A percentile compares a stretch with the other conserved stretches of the same genome.
phyloP scores from a whole-genome alignment of 805 yeast genomes.

The Wickerhamiella sergipiensis region DNA sequence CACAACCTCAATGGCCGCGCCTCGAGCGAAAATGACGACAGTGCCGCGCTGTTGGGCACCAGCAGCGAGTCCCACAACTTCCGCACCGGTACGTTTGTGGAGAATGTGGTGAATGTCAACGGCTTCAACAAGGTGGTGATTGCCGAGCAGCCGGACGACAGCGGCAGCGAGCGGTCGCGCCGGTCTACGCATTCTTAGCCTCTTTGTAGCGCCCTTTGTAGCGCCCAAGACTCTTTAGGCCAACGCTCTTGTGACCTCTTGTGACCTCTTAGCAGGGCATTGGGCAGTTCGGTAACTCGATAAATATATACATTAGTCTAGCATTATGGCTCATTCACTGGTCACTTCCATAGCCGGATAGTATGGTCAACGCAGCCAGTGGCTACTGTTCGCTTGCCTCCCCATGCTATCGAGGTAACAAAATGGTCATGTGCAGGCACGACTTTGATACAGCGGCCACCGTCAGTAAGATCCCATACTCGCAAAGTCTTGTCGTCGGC shows the following conservation, averaged over 20 bases:
- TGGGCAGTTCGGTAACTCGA: neutral
- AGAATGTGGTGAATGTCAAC: constrained; percentile 66
- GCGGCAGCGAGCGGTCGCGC: neutral
- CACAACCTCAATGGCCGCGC: constrained; percentile 5
- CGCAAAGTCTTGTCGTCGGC: constrained; percentile 68
- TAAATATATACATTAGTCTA: neutral
- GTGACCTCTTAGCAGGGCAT: no score
- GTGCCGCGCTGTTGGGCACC: neutral
- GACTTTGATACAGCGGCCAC: constrained; percentile 34
- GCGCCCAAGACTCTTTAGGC: no score
- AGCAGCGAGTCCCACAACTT: constrained; percentile 10
- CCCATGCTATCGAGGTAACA: constrained; percentile 40
- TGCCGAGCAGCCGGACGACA: neutral
- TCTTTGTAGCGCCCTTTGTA: no score
- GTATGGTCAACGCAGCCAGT: constrained; percentile 52
- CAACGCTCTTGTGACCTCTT: no score
- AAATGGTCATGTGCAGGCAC: constrained; percentile 61
- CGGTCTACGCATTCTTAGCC: neutral
- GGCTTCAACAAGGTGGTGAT: constrained; percentile 81
- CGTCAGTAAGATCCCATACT: constrained; percentile 55
- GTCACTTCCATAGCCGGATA: constrained; percentile 41
- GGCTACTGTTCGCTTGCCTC: constrained; percentile 34
- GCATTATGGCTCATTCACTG: no score
- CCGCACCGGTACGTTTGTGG: constrained; percentile 52
- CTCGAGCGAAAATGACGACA: neutral